Conservation (phyloP, 768 basidiomycete genomes). For the Lactarius quietus region DNA sequence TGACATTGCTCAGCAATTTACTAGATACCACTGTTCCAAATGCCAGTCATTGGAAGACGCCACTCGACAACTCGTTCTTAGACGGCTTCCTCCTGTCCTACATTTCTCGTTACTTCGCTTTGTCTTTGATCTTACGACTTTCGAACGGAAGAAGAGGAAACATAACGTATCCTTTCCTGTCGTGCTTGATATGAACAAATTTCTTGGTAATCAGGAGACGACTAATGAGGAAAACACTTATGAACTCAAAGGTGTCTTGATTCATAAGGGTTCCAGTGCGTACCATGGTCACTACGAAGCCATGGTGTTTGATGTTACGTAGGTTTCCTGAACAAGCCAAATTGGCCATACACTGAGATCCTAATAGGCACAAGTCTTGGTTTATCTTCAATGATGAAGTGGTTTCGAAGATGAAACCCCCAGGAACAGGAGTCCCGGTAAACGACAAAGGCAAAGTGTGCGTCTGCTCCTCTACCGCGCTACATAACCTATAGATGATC, state of each 20-base stretch:
- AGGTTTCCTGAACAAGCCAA: conserved; percentile 29
- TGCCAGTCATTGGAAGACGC: conserved; percentile 78
- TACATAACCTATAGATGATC: background rate
- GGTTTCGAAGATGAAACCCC: conserved; percentile 59
- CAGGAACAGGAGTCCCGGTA: conserved; percentile 43
- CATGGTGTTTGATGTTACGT: conserved; percentile 74
- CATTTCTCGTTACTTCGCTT: conserved; percentile 95
- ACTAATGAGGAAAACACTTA: conserved; percentile 47
- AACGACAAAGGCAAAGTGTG: conserved; percentile 28
- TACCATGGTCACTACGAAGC: conserved; percentile 90
- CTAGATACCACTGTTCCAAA: conserved; percentile 74
- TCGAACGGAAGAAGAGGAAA: conserved; percentile 87
- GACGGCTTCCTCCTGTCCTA: conserved; percentile 75
- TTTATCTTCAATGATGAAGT: conserved; percentile 91
- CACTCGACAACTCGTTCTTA: conserved; percentile 67
- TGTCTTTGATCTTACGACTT: conserved; percentile 72
- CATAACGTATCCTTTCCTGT: conserved; percentile 75
- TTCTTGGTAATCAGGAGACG: conserved; percentile 35
- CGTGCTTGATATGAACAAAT: conserved; percentile 67
- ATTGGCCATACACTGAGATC: background rate
- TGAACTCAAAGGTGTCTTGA: conserved; percentile 76
- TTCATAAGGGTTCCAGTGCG: conserved; percentile 91
- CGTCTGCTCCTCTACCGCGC: background rate
- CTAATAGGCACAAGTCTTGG: conserved; percentile 64
- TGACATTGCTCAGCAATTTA: conserved; percentile 2